These are phyloP conservation scores for Phytopythium mirpurense DNA, from an alignment of 352 stramenopile genomes.

Conservation along the genomic window DNA sequence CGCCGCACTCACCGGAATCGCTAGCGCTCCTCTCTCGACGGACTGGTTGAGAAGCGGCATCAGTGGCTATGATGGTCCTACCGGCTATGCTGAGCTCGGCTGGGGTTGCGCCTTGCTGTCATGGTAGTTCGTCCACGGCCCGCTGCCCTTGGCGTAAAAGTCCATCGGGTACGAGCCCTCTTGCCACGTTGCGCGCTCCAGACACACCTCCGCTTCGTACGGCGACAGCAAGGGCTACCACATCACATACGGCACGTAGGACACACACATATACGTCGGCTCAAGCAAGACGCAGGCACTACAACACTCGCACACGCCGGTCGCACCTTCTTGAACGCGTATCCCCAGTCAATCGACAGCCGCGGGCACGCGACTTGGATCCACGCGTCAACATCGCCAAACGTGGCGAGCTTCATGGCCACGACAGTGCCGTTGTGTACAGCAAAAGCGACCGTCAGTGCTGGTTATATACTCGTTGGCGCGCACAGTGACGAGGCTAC, in stretches of 20 bases:
- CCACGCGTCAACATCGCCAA: slow-evolving; percentile 93
- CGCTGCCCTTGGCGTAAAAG: slow-evolving; percentile 96
- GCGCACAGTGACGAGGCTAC: slow-evolving; percentile 10
- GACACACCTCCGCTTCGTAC: slow-evolving; percentile 96
- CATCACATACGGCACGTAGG: neutral
- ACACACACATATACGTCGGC: neutral
- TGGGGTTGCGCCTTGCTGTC: slow-evolving; percentile 31
- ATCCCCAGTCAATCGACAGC: slow-evolving; percentile 99
- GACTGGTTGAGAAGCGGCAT: no score
- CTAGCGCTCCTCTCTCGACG: neutral
- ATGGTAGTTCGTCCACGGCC: slow-evolving; percentile 97
- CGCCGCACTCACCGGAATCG: neutral
- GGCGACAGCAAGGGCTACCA: slow-evolving; percentile 91
- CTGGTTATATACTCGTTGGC: neutral
- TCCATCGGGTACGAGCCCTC: slow-evolving; percentile 97
- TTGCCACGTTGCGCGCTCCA: slow-evolving; percentile 87
- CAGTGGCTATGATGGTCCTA: no score
- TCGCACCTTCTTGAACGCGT: slow-evolving; percentile 89
- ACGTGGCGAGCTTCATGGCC: slow-evolving; percentile 69
- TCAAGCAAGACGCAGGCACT: neutral
- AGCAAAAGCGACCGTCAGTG: no score
- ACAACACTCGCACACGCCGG: neutral
- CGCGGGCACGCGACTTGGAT: slow-evolving; percentile 98
- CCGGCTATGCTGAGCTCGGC: neutral
- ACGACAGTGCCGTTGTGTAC: no score